These are phyloP conservation scores for Salix exigua DNA, from an alignment of 345 rosid species.

Conservation along the genomic window DNA sequence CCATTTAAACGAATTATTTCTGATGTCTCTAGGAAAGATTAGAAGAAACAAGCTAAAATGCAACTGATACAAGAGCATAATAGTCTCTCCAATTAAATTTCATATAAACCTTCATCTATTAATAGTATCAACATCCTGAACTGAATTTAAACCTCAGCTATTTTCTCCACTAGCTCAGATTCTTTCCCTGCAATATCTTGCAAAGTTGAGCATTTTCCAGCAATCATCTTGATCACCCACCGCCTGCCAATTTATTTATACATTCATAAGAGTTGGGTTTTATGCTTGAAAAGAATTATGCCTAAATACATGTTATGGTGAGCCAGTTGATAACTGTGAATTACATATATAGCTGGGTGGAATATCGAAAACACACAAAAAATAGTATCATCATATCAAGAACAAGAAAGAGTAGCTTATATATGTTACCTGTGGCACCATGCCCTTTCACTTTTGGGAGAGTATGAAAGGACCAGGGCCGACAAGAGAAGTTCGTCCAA, in stretches of 20 bases:
- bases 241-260: conserved; percentile 48
- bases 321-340: neutral
- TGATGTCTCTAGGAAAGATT: neutral
- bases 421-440: conserved; percentile 79
- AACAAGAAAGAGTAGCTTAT: neutral
- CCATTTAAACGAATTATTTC: neutral
- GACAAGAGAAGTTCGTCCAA: conserved; percentile 69
- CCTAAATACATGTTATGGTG: neutral
- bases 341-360: neutral
- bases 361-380: neutral
- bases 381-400: neutral
- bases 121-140: conserved; percentile 41
- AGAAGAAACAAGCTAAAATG: conserved; percentile 4
- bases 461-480: conserved; percentile 68
- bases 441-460: conserved; percentile 87
- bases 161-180: conserved; percentile 77
- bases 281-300: neutral
- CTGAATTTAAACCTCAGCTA: conserved; percentile 78
- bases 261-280: neutral
- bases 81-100: conserved; percentile 21
- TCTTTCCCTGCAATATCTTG: conserved; percentile 61
- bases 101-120: conserved; percentile 43
- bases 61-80: conserved; percentile 6
- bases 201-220: conserved; percentile 40
- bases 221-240: conserved; percentile 77